These are phyloP conservation scores for Botryosphaeria dothidea DNA, from an alignment of 2,329 filamentous ascomycete genomes.

Conservation along the genomic window DNA sequence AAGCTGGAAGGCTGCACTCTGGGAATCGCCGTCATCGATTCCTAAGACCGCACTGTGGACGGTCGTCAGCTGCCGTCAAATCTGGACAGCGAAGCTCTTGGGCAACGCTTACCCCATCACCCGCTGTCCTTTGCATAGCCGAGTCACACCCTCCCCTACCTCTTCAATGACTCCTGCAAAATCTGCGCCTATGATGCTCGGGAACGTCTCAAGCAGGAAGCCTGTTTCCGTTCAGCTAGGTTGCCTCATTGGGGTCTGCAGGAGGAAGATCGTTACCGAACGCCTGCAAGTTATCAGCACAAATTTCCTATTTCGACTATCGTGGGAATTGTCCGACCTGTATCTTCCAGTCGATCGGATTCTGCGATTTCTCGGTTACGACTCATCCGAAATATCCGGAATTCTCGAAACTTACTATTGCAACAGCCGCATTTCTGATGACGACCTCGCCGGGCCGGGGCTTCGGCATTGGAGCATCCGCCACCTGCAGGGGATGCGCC, in stretches of 20 bases:
- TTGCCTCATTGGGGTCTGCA: background rate
- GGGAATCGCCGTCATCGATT: conserved; percentile 26
- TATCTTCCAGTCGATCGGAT: conserved; percentile 20
- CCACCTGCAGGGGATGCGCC: conserved; percentile 19
- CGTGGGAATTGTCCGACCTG: conserved; percentile 6
- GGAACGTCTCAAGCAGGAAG: conserved; percentile 35
- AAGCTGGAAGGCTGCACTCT: conserved; percentile 34
- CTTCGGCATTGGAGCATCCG: conserved; percentile 10
- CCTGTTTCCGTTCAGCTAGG: conserved; percentile 18
- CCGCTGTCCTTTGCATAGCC: conserved; percentile 38
- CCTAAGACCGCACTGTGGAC: conserved; percentile 14
- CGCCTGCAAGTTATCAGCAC: background rate
- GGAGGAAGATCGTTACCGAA: background rate
- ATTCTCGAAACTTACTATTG: conserved; percentile 9
- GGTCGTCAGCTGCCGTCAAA: background rate
- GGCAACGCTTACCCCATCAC: conserved; percentile 29
- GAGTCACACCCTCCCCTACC: conserved; percentile 34
- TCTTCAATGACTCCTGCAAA: conserved; percentile 39
- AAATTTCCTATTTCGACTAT: background rate
- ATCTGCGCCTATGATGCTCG: conserved; percentile 38
- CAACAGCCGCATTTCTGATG: conserved; percentile 26
- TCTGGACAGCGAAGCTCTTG: background rate
- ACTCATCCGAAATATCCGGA: conserved; percentile 3
- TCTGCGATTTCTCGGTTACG: background rate
- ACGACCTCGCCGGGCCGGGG: conserved; percentile 27